Percentiles rank a stretch among this genome's conserved stretches.
Conservation (phyloP, 176 grass and related monocot genomes). For the Carex cristatella region DNA sequence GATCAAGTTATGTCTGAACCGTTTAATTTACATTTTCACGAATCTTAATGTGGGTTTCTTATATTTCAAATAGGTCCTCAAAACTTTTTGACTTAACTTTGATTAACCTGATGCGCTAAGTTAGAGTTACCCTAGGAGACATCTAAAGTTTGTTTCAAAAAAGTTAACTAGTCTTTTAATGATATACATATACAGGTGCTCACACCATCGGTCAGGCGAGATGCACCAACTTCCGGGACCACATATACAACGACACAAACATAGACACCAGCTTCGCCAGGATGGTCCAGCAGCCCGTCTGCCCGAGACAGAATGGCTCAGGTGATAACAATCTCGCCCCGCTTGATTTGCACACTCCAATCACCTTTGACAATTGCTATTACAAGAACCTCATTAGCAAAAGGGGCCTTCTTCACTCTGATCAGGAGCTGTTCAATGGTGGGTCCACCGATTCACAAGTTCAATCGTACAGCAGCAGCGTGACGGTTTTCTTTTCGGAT, state of each 20-base stretch:
- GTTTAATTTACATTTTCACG: too few relatives aligned
- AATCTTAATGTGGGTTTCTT: too few relatives aligned
- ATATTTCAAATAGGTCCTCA: too few relatives aligned
- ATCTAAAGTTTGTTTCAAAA: not conserved
- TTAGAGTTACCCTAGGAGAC: too few relatives aligned
- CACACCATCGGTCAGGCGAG: constrained; percentile 66
- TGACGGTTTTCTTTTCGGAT: constrained; percentile 21
- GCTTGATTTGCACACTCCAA: constrained; percentile 44
- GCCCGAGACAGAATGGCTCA: constrained; percentile 22
- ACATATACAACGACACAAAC: constrained; percentile 69
- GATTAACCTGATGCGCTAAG: too few relatives aligned
- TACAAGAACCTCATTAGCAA: constrained; percentile 37
- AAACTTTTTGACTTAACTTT: too few relatives aligned
- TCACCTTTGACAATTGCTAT: constrained; percentile 44
- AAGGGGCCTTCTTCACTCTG: constrained; percentile 47
- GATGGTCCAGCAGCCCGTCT: constrained; percentile 6
- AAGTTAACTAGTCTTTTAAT: not conserved
- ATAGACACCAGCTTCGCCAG: constrained; percentile 33
- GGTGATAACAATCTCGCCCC: constrained; percentile 58
- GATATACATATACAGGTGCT: constrained; percentile 29
- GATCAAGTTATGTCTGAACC: too few relatives aligned
- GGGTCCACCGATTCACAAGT: constrained; percentile 39
- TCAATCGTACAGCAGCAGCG: constrained; percentile 25
- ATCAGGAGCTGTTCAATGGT: constrained; percentile 50
- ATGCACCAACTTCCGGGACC: constrained; percentile 52